Base-by-base conservation (phyloP, 148 eudicot genomes). In the Vaccinium macrocarpon region DNA sequence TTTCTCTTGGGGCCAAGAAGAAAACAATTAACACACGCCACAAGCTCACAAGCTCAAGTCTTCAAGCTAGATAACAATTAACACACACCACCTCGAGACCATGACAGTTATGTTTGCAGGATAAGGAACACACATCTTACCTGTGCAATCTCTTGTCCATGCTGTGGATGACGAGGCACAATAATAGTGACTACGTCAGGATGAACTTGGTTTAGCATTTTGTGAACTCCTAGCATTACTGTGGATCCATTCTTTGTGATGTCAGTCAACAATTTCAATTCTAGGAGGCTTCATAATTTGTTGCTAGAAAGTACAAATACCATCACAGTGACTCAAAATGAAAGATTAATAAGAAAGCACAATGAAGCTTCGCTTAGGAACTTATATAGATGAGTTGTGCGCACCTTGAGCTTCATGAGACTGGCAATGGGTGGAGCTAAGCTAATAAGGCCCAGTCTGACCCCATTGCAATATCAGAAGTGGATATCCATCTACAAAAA, bases 81-180 rank as follows among this genome's bases (percentile, higher is more conserved):
- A 38, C 38, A 7, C 25, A 81, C 16, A 10, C 27, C 83, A 81
- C 74, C 83, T 81, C 21, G 4, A 78, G 10, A 78, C 64, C 4
- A 19, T 56, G 10, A 18, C 48, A 79, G 32, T 62, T 1, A 62
- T 62, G 70, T 46, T 81, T 75, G 59, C 59, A 82, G 38, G 49
- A 61, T 12, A 80, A 32, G 27, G 84, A 46, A 80, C 50, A 51
- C 55, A 38, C 87, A 78, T 85, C 88, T 82, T 93, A 95, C 99
- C 87, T 76, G 72, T 73, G 93, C 90, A 88, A 95, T 89, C 81
- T 90, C 88, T 79, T 35, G 87, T 77, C 94, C 98, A 86, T 88
- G 91, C 72, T 85, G 85, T 55, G 98, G 97, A 89, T 95, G 92
- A 8, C 99, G 98, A 23, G 98, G 98, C 79, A 90, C 94, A 52